Percentiles rank a stretch among this genome's conserved stretches.
Evolutionary conservation across 345 rosid species (phyloP).

Genomic region (Eucalyptus camaldulensis): DNA sequence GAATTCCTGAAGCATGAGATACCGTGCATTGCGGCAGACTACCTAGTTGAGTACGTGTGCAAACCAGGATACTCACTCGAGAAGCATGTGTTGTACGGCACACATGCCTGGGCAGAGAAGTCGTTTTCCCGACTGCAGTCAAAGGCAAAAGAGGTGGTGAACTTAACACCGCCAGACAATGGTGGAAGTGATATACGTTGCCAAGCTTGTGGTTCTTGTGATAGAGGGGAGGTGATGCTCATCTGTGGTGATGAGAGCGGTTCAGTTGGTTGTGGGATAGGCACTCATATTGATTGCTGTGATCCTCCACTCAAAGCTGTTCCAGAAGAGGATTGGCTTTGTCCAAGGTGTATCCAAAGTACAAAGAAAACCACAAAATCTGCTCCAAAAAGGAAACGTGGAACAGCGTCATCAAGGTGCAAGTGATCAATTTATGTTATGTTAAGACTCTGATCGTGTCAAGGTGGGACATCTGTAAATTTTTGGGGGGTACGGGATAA

Average conservation of each 20-base stretch:
- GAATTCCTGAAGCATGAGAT: constrained; percentile 74
- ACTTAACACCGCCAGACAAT: neutral
- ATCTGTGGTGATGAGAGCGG: constrained; percentile 52
- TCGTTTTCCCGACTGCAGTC: constrained; percentile 36
- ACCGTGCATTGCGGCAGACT: constrained; percentile 79
- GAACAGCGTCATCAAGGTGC: neutral
- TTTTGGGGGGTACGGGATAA: neutral
- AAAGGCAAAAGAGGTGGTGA: constrained; percentile 24
- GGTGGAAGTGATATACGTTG: constrained; percentile 17
- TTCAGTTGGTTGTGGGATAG: constrained; percentile 47
- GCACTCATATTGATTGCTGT: constrained; percentile 52
- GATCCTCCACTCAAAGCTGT: constrained; percentile 45
- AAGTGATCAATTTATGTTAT: neutral
- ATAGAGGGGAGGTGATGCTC: constrained; percentile 61
- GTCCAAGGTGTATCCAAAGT: constrained; percentile 19
- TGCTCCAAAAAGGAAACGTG: neutral
- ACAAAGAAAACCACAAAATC: neutral
- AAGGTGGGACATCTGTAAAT: neutral
- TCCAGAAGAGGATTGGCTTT: constrained; percentile 71
- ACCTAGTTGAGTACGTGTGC: constrained; percentile 92
- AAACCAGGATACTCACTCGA: constrained; percentile 83
- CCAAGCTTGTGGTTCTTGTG: constrained; percentile 28
- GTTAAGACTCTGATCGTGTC: neutral
- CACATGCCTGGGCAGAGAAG: constrained; percentile 68
- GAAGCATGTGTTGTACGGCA: constrained; percentile 63